Evolutionary conservation across 108 stramenopile genomes (phyloP).

Genomic region (Mediolabrus comicus): DNA sequence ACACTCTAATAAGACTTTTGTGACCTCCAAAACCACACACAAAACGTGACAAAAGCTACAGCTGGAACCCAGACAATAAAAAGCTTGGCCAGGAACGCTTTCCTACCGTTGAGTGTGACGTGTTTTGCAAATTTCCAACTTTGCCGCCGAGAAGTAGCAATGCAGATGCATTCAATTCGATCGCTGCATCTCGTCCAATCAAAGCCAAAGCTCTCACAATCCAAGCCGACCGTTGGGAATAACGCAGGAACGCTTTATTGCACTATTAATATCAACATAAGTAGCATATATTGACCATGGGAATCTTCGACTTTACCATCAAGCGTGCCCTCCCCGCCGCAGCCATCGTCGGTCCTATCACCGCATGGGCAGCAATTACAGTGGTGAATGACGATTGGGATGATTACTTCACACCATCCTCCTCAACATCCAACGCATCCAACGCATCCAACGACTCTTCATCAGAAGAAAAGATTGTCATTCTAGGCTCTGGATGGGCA

Average conservation of each 20-base stretch:
- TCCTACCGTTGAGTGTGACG: no score
- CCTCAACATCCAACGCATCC: not conserved
- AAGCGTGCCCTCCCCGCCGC: slow-evolving; percentile 12
- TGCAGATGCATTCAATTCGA: no score
- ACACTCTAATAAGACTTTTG: no score
- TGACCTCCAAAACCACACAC: no score
- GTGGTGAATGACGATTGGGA: slow-evolving; percentile 33
- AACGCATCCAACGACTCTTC: not conserved
- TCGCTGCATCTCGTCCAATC: no score
- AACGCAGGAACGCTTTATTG: not conserved
- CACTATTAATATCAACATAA: not conserved
- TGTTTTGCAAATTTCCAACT: not conserved
- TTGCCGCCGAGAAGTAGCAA: not conserved
- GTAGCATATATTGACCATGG: slow-evolving; percentile 4
- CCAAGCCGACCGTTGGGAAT: no score
- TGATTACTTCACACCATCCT: slow-evolving; percentile 8
- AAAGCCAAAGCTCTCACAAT: no score
- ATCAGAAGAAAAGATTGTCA: slow-evolving; percentile 23
- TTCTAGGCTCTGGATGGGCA: slow-evolving; percentile 36
- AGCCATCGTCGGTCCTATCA: not conserved
- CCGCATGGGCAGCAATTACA: slow-evolving; percentile 20
- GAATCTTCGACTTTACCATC: slow-evolving; percentile 19
- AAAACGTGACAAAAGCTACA: no score
- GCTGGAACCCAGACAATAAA: no score
- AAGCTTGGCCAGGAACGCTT: no score